These are phyloP conservation scores for Euphorbia schlechtendalii DNA, from an alignment of 441 rosid species.

Conservation along the genomic window DNA sequence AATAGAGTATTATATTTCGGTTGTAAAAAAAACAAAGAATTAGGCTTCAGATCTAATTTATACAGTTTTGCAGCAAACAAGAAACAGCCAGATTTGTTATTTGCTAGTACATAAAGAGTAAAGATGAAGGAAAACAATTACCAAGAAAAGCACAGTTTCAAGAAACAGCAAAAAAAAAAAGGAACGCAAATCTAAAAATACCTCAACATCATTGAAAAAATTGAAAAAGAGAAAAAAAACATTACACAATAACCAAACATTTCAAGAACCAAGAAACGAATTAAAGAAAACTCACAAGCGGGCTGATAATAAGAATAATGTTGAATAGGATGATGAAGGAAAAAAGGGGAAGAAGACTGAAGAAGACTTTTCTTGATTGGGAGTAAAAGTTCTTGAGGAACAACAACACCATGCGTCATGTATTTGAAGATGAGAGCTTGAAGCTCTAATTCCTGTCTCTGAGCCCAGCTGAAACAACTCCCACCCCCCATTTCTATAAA, in stretches of 20 bases:
- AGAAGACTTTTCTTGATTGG: constrained; percentile 74
- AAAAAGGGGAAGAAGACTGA: constrained; percentile 48
- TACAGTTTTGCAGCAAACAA: background rate
- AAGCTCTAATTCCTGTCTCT: constrained; percentile 88
- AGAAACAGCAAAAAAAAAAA: background rate
- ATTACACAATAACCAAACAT: no score
- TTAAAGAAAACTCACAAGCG: constrained; percentile 44
- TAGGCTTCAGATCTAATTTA: background rate
- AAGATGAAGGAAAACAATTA: constrained; percentile 1
- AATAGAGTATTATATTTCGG: background rate
- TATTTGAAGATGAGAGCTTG: constrained; percentile 91
- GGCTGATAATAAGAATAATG: constrained; percentile 59
- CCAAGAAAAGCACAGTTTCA: constrained; percentile 9
- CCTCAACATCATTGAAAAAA: background rate
- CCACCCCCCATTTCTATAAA: constrained; percentile 48
- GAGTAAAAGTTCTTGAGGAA: constrained; percentile 76
- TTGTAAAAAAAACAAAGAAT: background rate
- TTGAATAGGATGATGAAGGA: constrained; percentile 52
- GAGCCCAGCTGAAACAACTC: constrained; percentile 66
- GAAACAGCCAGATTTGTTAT: constrained; percentile 9
- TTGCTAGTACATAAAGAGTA: background rate
- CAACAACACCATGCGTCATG: constrained; percentile 70
- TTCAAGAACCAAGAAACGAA: constrained; percentile 6
- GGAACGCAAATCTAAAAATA: constrained; percentile 11
- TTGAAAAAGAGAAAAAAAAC: background rate